Evolutionary conservation across 2,329 filamentous ascomycete genomes (phyloP), one percentile per base, ranked within the genome.

Genomic region (Alternaria sp.): DNA sequence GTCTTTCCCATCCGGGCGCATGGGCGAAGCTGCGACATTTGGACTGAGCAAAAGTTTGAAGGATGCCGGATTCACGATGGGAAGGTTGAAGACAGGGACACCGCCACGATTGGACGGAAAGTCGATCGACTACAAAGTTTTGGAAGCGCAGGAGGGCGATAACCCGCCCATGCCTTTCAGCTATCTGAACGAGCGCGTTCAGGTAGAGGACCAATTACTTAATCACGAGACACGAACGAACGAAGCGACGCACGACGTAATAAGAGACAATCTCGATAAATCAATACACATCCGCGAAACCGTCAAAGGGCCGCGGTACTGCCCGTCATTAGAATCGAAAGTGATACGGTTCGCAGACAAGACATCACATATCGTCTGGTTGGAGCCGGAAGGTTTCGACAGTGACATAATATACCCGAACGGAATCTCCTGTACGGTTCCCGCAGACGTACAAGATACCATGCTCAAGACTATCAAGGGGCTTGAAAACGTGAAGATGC

Each of bases 271-370:
- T 74, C 87, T 99, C n/a, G 91, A 97, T 76, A 96, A 97, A 77
- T 96, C 93, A 1, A 92, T 99, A 36, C 96, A 99, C 77, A 98
- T 99, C 66, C 89, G 96, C 23, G 96, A 99, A 79, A 95, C 93
- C 0, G 92, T 99, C 56, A 96, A 93, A 74, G 96, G 96, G 0
- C 96, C 96, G 1, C 87, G 96, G 63, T 99, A 99, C 77, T 99
- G 96, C 74, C 96, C 96, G 3, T 98, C 95, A 0, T 83, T 99
- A 5, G 96, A 99, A 81, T 93, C 93, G 15, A 99, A 99, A 80
- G 87, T 99, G 53, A 90, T 97, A 47, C 89, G 92, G 9, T 99
- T 99, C 76, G 85, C 89, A 5, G 86, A 96, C 66, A 96, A 93
- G 77, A 83, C 89, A 19, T 86, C 85, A 6, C 96, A 99, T 73